Conservation (phyloP, 208 protist species). For the Blastocrithidia nonstop region DNA sequence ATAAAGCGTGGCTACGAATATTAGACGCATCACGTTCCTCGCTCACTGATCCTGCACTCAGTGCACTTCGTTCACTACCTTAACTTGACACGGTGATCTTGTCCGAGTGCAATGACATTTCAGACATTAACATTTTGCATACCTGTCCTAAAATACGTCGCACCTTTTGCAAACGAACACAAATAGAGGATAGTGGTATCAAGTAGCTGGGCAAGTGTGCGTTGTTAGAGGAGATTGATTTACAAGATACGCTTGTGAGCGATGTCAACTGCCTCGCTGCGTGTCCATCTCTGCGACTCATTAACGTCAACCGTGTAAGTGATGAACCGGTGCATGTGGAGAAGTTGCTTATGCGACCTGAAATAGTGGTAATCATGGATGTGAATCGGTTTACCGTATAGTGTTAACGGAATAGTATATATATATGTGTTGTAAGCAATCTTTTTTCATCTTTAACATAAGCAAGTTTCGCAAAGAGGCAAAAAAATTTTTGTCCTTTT, state of each 20-base stretch:
- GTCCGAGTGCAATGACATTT: conserved; percentile 45
- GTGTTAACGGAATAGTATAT: no score
- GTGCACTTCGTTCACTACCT: conserved; percentile 37
- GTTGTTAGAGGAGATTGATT: conserved; percentile 57
- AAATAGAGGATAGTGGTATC: conserved; percentile 58
- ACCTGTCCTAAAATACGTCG: conserved; percentile 55
- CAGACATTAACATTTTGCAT: conserved; percentile 61
- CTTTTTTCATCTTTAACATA: no score
- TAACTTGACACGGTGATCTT: conserved; percentile 56
- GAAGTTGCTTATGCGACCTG: conserved; percentile 18
- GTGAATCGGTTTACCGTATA: no score
- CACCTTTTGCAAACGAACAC: conserved; percentile 45
- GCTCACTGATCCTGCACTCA: conserved; percentile 38
- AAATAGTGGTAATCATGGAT: no score
- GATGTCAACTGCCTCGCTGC: conserved; percentile 38
- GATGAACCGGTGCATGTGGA: conserved; percentile 25
- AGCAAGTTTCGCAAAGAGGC: no score
- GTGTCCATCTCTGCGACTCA: conserved; percentile 32
- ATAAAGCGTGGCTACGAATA: conserved; percentile 26
- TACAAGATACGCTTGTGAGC: conserved; percentile 47
- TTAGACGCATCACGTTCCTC: conserved; percentile 39
- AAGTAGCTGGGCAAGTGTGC: conserved; percentile 29
- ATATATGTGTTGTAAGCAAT: no score
- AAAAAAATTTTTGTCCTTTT: no score
- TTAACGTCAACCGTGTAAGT: conserved; percentile 49